Conservation (phyloP, 2,329 filamentous ascomycete species). For the Phoma sp. region DNA sequence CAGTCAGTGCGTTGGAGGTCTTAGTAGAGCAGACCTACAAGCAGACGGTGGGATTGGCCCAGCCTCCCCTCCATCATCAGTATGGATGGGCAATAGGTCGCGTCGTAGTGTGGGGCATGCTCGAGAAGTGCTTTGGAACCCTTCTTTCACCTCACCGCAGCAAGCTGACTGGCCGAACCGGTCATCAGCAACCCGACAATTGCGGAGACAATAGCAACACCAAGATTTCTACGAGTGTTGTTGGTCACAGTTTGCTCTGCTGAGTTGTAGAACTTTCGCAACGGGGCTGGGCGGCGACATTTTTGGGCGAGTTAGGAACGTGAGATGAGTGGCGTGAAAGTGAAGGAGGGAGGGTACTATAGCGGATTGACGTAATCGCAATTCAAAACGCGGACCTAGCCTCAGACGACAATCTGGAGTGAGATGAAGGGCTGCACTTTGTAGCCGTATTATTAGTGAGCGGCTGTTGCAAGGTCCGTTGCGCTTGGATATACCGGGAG, state of each 20-base stretch:
- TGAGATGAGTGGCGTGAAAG: background rate
- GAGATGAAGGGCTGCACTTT: too few species aligned
- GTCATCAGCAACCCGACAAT: background rate
- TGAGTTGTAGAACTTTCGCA: background rate
- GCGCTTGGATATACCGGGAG: too few species aligned
- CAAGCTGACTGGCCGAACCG: background rate
- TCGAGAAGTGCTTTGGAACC: background rate
- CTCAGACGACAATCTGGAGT: too few species aligned
- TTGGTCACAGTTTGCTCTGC: background rate
- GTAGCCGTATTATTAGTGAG: too few species aligned
- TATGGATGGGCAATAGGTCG: background rate
- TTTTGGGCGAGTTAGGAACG: background rate
- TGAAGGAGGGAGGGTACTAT: background rate
- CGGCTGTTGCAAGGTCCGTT: too few species aligned
- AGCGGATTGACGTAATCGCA: background rate
- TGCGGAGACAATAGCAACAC: background rate
- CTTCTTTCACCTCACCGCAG: background rate
- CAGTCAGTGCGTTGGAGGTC: background rate
- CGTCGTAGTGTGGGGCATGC: background rate
- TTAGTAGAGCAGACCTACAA: background rate
- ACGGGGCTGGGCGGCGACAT: background rate
- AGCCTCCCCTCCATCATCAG: background rate
- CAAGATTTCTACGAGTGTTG: background rate
- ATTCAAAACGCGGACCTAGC: too few species aligned
- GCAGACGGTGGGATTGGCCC: conserved; percentile 2